Base-by-base conservation (phyloP, 805 yeast species). In the Kuraishia capsulata region DNA sequence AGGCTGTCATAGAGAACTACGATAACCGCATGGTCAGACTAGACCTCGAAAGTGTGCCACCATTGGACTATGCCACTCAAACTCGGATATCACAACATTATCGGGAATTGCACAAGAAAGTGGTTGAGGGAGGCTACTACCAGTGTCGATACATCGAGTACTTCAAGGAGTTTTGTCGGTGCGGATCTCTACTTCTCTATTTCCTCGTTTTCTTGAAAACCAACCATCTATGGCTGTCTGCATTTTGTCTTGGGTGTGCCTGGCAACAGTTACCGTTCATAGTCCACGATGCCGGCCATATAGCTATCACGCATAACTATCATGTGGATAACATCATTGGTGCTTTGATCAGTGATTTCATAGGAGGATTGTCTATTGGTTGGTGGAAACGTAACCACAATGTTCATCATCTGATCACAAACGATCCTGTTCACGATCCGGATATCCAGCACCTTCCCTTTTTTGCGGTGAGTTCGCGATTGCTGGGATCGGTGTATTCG, bases 331-430 rank as follows among this genome's bases (percentile, higher is more conserved):
- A 81, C 52, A 54, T 81, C 16, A 66, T 84, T 41, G 94, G 95
- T 1, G 74, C 79, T 56, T 37, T 75, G 2, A 65, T 87, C 36
- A 94, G 95, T 1, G 76, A 84, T 44, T 87, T 70, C 65, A 59
- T 78, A 37, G 96, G 96, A n/a, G 96, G 96, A 0, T 65, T 87
- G 31, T 83, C 95, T 34, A 53, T 86, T 17, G 95, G 95, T 2
- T 87, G 96, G 96, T 87, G 96, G 96, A 88, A 87, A 50, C 68
- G 89, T 38, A 87, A 84, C 57, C 96, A 87, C 59, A 87, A 87
- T 54, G 94, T 87, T n/a, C 96, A 87, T 58, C 96, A 87, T 55
- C 61, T 87, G 37, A 71, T 87, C 39, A 83, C 96, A n/a, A 87
- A 87, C 57, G 95, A 87, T 53, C 96, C 96, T 0, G 81, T 82